phyloP scores from a whole-genome alignment of 345 rosid genomes.

The Syzygium aromaticum region DNA sequence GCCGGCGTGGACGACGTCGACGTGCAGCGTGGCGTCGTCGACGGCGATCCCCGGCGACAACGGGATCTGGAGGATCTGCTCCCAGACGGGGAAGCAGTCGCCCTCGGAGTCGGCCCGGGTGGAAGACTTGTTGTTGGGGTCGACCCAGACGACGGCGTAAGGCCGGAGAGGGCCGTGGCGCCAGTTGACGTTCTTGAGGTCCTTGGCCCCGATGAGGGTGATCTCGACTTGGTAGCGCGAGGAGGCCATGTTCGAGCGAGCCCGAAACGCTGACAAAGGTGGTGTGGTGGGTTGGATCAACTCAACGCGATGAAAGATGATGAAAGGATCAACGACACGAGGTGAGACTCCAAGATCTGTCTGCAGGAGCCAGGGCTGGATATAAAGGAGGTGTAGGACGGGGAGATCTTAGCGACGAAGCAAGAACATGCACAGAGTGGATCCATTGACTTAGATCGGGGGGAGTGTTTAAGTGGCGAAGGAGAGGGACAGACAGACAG shows the following conservation, averaged over 20 bases:
- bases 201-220: slow-evolving; percentile 49
- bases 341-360: too few species aligned
- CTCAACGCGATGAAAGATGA: background rate
- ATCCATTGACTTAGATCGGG: too few species aligned
- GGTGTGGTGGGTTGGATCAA: too few species aligned
- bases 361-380: too few species aligned
- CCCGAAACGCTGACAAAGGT: too few species aligned
- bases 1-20: slow-evolving; percentile 72
- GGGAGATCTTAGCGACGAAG: too few species aligned
- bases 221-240: slow-evolving; percentile 35
- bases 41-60: slow-evolving; percentile 24
- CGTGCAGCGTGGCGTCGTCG: slow-evolving; percentile 32
- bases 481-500: too few species aligned
- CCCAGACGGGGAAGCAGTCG: slow-evolving; percentile 63
- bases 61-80: slow-evolving; percentile 39
- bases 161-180: slow-evolving; percentile 59
- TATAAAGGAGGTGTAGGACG: too few species aligned
- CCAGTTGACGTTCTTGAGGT: slow-evolving; percentile 88
- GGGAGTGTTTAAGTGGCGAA: too few species aligned
- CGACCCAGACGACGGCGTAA: slow-evolving; percentile 72
- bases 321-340: background rate
- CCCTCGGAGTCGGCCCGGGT: slow-evolving; percentile 58
- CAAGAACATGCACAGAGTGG: too few species aligned
- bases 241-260: slow-evolving; percentile 1
- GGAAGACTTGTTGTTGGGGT: slow-evolving; percentile 40